Conservation (phyloP, 805 yeast species). For the Komagataella mondaviorum region DNA sequence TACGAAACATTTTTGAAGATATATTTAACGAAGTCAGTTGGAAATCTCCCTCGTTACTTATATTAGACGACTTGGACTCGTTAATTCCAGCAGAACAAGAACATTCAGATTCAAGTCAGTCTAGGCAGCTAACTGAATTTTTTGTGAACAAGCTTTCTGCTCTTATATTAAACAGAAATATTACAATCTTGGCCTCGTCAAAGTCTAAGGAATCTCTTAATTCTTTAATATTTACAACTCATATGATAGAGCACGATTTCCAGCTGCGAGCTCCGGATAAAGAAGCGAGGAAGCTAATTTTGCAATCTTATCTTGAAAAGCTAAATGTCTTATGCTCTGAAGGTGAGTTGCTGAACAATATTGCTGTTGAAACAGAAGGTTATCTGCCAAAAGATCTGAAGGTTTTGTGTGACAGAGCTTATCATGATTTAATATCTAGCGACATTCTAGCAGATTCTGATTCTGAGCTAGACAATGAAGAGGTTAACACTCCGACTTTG, state of each 20-base stretch:
- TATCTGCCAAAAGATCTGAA: slow-evolving; percentile 75
- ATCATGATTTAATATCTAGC: slow-evolving; percentile 28
- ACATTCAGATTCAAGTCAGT: slow-evolving; percentile 24
- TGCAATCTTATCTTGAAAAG: slow-evolving; percentile 15
- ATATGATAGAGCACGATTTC: slow-evolving; percentile 51
- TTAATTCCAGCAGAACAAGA: slow-evolving; percentile 54
- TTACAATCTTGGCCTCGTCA: slow-evolving; percentile 51
- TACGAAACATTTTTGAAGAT: slow-evolving; percentile 29
- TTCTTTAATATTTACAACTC: slow-evolving; percentile 46
- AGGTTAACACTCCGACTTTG: background rate
- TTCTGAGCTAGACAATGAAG: slow-evolving; percentile 12
- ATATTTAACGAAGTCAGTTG: slow-evolving; percentile 36
- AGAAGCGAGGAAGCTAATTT: slow-evolving; percentile 34
- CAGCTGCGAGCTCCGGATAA: slow-evolving; percentile 61
- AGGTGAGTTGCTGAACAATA: slow-evolving; percentile 31
- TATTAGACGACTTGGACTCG: slow-evolving; percentile 70
- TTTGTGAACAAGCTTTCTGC: slow-evolving; percentile 30
- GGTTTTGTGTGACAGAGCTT: slow-evolving; percentile 56
- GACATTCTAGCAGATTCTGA: background rate
- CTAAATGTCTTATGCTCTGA: slow-evolving; percentile 20
- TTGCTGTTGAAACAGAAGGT: slow-evolving; percentile 73
- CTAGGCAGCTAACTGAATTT: slow-evolving; percentile 48
- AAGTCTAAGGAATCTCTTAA: slow-evolving; percentile 55
- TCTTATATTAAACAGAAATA: slow-evolving; percentile 29
- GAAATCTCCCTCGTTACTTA: slow-evolving; percentile 64